These are phyloP conservation scores for Tulasnella sp. DNA, from an alignment of 768 basidiomycete species.

Conservation along the genomic window DNA sequence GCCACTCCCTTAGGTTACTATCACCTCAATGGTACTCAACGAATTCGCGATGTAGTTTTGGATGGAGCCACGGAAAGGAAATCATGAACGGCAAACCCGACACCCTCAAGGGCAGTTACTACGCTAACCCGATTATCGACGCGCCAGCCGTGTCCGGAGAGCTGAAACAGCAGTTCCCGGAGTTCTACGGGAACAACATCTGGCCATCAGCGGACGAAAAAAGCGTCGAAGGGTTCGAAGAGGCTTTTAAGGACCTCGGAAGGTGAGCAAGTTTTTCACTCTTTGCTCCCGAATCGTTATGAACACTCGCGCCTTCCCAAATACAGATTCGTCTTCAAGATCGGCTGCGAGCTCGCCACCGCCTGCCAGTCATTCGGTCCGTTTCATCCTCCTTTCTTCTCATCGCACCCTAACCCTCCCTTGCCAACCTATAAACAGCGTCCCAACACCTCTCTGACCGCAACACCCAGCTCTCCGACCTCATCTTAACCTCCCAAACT, in stretches of 20 bases:
- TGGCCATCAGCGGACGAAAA: constrained; percentile 50
- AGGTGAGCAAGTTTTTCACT: constrained; percentile 29
- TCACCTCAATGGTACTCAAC: background rate
- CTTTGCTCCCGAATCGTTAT: background rate
- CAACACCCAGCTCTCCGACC: constrained; percentile 50
- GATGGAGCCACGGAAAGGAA: constrained; percentile 99
- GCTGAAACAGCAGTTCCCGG: constrained; percentile 43
- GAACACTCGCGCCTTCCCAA: constrained; percentile 14
- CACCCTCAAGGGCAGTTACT: constrained; percentile 83
- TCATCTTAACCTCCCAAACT: constrained; percentile 68
- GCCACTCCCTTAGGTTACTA: constrained; percentile 16
- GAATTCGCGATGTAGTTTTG: constrained; percentile 43
- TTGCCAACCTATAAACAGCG: constrained; percentile 39
- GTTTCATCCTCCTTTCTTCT: constrained; percentile 14
- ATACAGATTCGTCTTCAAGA: constrained; percentile 59
- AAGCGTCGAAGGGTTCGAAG: constrained; percentile 63
- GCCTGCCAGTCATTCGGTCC: constrained; percentile 89
- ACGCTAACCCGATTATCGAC: constrained; percentile 75
- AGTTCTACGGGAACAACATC: constrained; percentile 82
- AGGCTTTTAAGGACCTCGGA: constrained; percentile 79
- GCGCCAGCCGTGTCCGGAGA: constrained; percentile 48
- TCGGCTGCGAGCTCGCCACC: constrained; percentile 66
- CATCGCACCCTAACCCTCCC: background rate
- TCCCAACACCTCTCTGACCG: constrained; percentile 52
- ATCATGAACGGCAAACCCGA: constrained; percentile 94